Evolutionary conservation across 2,329 filamentous ascomycete genomes (phyloP), one percentile per base, ranked within the genome.

Genomic region (Taxawa tesnikishii): DNA sequence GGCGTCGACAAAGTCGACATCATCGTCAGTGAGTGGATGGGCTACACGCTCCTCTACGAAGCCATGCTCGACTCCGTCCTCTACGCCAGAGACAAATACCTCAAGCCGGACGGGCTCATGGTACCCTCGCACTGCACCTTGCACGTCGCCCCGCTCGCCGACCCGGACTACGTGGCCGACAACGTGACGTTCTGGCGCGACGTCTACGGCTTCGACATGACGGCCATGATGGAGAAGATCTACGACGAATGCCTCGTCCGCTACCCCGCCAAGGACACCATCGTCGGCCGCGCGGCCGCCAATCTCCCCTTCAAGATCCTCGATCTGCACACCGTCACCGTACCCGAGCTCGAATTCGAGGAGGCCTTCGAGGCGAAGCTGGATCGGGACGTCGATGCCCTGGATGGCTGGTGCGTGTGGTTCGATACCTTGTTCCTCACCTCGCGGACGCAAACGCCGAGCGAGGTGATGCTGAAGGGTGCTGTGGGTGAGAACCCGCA

Each of bases 1-100:
- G 48, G 21, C 1, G 78, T 88, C 6, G 66, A 75, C 33, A 66
- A 87, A 49, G 87, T 94, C 28, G 88, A 96, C 58, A 79, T 96
- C 48, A 94, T 96, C 51, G 79, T 96, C 38, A 92, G 83, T 38
- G 87, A 96, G 56, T 96, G 87, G 87, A 96, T 96, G 87, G 87
- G 87, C 17, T 96, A 96, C 54, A 83, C 79, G 42, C 69, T 94
- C 12, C 69, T 94, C 5, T 96, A 92, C 55, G 87, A 96, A 59
- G 84, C 85, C 34, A 96, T 96, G 87, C 74, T 96, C 16, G 84
- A 90, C 42, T 92, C 83, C 29, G 83, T 96, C 14, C 68, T 96
- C 31, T 88, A 75, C 50, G 88, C 88, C 26, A 72, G 87, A 39
- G 87, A 96, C 58, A 75, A 73, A 44, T 94, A 94, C 55, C 73